Conservation (phyloP, 805 yeast genomes). For the Candida maesae region DNA sequence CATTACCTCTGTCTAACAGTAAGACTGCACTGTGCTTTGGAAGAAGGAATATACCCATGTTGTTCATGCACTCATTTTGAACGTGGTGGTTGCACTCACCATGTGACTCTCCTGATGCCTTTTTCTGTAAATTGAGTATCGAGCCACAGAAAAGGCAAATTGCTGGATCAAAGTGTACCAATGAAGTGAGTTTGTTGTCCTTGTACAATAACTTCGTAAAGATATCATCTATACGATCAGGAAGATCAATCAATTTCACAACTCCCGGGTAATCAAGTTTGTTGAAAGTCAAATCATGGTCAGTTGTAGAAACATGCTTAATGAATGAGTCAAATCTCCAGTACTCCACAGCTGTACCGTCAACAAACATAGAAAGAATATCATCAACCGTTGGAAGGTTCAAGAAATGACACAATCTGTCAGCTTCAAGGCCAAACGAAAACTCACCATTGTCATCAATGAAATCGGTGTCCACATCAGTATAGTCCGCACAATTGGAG, state of each 20-base stretch:
- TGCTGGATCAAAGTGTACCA: constrained; percentile 65
- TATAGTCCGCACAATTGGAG: constrained; percentile 47
- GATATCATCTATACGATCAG: constrained; percentile 61
- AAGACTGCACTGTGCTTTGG: constrained; percentile 67
- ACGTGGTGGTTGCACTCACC: constrained; percentile 84
- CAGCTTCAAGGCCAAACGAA: constrained; percentile 44
- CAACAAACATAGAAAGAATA: constrained; percentile 13
- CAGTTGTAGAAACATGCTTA: constrained; percentile 20
- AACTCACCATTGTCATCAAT: constrained; percentile 21
- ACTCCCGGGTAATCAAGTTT: constrained; percentile 61
- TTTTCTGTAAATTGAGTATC: constrained; percentile 62
- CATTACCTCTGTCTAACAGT: constrained; percentile 67
- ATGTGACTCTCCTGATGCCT: constrained; percentile 45
- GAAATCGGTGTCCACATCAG: constrained; percentile 29
- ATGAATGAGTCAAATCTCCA: constrained; percentile 17
- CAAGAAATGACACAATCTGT: constrained; percentile 47
- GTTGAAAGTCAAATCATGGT: constrained; percentile 18
- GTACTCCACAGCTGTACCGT: constrained; percentile 25
- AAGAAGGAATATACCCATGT: constrained; percentile 66
- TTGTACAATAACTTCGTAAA: constrained; percentile 56
- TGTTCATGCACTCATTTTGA: constrained; percentile 56
- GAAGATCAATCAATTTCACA: constrained; percentile 58
- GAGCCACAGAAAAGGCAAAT: constrained; percentile 81
- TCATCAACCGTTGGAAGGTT: constrained; percentile 39
- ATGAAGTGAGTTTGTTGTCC: constrained; percentile 35